Percentiles rank a stretch among this genome's conserved stretches.
These are phyloP conservation scores for Odontarrhena argentea DNA, from an alignment of 345 rosid species.

Conservation along the genomic window DNA sequence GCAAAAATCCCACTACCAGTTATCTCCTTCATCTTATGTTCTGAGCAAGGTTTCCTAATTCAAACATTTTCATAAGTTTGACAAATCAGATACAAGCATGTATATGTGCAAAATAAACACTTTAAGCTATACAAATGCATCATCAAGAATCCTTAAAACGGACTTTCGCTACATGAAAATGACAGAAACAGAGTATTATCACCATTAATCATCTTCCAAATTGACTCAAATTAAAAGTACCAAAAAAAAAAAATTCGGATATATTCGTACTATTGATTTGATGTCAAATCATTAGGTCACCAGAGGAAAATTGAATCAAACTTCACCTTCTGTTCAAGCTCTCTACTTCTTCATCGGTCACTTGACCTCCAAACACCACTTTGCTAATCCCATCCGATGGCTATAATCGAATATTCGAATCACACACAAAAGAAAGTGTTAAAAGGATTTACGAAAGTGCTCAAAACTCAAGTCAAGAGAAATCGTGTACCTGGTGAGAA, in stretches of 20 bases:
- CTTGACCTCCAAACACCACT: slow-evolving; percentile 98
- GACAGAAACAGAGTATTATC: slow-evolving; percentile 3
- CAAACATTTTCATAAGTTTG: slow-evolving; percentile 22
- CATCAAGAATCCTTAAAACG: too few relatives aligned
- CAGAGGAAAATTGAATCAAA: too few relatives aligned
- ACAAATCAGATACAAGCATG: neutral
- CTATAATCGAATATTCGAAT: slow-evolving; percentile 39
- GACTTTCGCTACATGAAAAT: neutral
- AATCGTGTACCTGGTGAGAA: slow-evolving; percentile 59
- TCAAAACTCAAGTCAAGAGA: neutral
- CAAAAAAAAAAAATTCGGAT: neutral
- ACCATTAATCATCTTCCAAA: too few relatives aligned
- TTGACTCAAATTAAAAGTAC: too few relatives aligned
- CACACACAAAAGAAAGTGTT: neutral
- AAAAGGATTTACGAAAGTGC: neutral
- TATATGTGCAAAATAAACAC: too few relatives aligned
- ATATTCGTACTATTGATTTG: neutral
- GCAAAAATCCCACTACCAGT: slow-evolving; percentile 94
- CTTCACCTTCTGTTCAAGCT: slow-evolving; percentile 81
- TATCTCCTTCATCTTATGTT: slow-evolving; percentile 90
- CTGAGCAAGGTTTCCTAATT: slow-evolving; percentile 89
- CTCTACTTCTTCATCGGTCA: slow-evolving; percentile 89
- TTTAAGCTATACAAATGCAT: too few relatives aligned
- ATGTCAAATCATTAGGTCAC: neutral
- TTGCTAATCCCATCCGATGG: slow-evolving; percentile 95